Evolutionary conservation across 352 stramenopile genomes (phyloP), one percentile per base, ranked within the genome.

Genomic region (Phytophthora agathidicida): DNA sequence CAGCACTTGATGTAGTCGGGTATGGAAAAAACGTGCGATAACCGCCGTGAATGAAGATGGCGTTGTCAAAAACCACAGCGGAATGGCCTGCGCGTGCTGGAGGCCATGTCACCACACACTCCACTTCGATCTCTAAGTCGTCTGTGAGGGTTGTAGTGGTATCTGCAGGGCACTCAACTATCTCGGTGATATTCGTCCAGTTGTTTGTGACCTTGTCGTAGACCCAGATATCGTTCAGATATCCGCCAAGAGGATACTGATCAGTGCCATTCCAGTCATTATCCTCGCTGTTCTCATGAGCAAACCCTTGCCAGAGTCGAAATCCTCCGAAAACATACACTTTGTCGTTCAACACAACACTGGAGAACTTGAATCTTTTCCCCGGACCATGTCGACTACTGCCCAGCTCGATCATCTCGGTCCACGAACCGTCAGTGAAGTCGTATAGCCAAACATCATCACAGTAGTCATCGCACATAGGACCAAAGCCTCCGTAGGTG

Each of bases 11-110:
- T 8, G 89, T 98, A 3, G 80, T 90, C 10, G 96, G 91, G 56
- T 98, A 99, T 13, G 96, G 96, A 55, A 97, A 98, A 70, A 97
- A 98, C 0, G 94, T 98, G 16, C 74, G 89, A 71, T 98, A 98
- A 0, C 96, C 96, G 5, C 96, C 96, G 52, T 98, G 92, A 17
- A 99, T 83, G 45, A 87, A 91, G 24, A 91, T 85, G 16, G 60
- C 77, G 9, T 82, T 69, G 33, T 97, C 75, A 51, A 88, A 88
- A 7, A 94, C 67, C 14, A 91, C 83, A 10, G 83, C 60, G 2
- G 87, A 78, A 58, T 98, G 93, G 0, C 93, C 92, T 10, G 94
- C 95, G 20, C 96, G 85, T 16, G 65, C 75, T 36, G 75, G 62
- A 3, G 94, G 96, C 96, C 96, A 98, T 22, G 70, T 65, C n/a